Base-by-base conservation (phyloP, 345 rosid species). In the Acer negundo region DNA sequence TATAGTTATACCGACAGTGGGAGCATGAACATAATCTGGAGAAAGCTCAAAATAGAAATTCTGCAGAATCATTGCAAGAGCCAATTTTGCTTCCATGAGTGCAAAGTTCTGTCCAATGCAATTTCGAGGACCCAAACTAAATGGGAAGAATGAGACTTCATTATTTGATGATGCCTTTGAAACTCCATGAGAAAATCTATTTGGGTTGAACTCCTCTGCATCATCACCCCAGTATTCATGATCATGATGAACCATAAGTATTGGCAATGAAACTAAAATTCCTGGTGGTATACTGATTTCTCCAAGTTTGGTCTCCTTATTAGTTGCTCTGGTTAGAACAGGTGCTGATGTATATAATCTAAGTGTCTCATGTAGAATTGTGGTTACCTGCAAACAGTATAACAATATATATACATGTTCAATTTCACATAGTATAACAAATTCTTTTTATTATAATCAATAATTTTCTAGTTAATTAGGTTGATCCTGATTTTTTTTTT, bases 141-240 rank as follows among this genome's bases (percentile, higher is more conserved):
- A 83, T 3, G 84, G 83, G 22, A 78, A 61, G 66, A 70, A 83
- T 0, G 75, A 62, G 61, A 66, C 62, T 63, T 69, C 67, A 58
- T 38, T 72, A 53, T 75, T 80, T 0, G 86, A 63, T 7, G 79
- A 35, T 35, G 38, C 85, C 46, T 84, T 86, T 0, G 85, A 80
- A 72, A 84, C 7, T 62, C 89, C 89, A 31, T 81, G 83, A 0
- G 77, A n/a, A 53, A 86, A 86, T 26, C 89, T 79, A 15, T 84
- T 79, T 0, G 86, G 85, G 6, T 67, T 84, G 62, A 86, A 84
- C 35, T 81, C 79, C 12, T 31, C 24, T 26, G 80, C 87, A 72
- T 84, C 87, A 0, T 84, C 71, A 1, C 87, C 86, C 87, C 86
- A 86, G 16, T 69, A 31, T 15, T 74, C 47, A 2, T 53, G 61